Evolutionary conservation across 2,329 filamentous ascomycete genomes (phyloP), one percentile per base, ranked within the genome.

Genomic region (Akanthomyces lecanii): DNA sequence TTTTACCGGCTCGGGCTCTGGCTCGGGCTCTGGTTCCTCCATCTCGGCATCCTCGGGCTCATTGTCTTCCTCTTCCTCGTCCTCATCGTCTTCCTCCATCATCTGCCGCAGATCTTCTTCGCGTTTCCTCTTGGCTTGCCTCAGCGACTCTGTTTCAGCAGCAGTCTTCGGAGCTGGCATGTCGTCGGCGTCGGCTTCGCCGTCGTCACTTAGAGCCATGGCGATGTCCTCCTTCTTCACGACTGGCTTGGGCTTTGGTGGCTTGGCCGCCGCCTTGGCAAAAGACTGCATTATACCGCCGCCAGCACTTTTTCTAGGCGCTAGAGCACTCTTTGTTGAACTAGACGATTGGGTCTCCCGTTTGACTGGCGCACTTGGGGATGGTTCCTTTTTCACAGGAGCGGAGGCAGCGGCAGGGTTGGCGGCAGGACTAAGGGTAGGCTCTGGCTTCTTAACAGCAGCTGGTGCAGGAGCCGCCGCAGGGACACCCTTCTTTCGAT

Each of bases 271-370:
- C 5, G 81, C 78, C 69, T 89, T 91, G 16, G 90, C 89, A 72
- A 96, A 96, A 0, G 91, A 89, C 65, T 89, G 88, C 81, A 95
- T 92, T 30, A 96, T 85, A 64, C 85, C 84, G 3, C 77, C 78
- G 14, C 87, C 85, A 18, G 78, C 80, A 60, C 84, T 83, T 63
- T 84, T 84, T 70, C 90, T 91, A 3, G 69, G 44, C 5, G 78
- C 66, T 23, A 75, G 69, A 4, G 77, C 50, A 4, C 73, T 60
- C 62, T 75, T 76, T 16, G 64, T 61, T 5, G 67, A 61, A 45
- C 68, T 72, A 5, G 71, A 70, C 2, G 69, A 62, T 16, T 71
- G 68, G 1, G 69, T 71, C 36, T 65, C 64, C 28, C 70, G 67
- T 8, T 71, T 71, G 1, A 71, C 36, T 4, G 56, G 16, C 23